These are phyloP conservation scores for Geoglossum cookeanum DNA, from an alignment of 2,329 filamentous ascomycete species.

Conservation along the genomic window DNA sequence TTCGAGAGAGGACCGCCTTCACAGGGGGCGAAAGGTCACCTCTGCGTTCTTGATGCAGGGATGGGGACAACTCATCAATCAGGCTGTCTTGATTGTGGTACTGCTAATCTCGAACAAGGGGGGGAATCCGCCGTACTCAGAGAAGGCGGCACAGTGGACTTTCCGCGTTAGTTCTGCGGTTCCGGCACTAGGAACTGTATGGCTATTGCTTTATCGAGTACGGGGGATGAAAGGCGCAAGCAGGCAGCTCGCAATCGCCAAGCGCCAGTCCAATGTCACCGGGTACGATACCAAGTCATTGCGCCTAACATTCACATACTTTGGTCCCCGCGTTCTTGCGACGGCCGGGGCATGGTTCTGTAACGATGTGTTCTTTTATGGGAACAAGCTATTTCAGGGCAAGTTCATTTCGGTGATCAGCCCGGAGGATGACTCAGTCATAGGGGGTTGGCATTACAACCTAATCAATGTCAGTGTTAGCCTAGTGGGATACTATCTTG, in stretches of 20 bases:
- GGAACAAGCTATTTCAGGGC: conserved; percentile 92
- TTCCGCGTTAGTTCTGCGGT: conserved; percentile 87
- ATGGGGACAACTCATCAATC: conserved; percentile 93
- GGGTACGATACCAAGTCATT: conserved; percentile 84
- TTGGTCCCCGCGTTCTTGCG: conserved; percentile 69
- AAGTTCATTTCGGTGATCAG: conserved; percentile 68
- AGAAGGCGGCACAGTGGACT: conserved; percentile 65
- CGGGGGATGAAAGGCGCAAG: conserved; percentile 86
- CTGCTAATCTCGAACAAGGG: conserved; percentile 68
- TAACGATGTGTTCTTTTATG: conserved; percentile 98
- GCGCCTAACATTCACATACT: conserved; percentile 58
- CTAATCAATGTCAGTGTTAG: conserved; percentile 78
- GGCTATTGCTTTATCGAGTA: conserved; percentile 89
- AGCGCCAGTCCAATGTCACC: conserved; percentile 72
- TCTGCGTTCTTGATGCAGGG: conserved; percentile 96
- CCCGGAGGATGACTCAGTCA: conserved; percentile 45
- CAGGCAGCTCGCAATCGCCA: conserved; percentile 62
- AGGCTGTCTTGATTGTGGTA: conserved; percentile 69
- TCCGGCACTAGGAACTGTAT: conserved; percentile 74
- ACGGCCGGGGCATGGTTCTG: conserved; percentile 84
- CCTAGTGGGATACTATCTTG: conserved; percentile 74
- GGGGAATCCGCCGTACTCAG: conserved; percentile 59
- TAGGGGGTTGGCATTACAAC: conserved; percentile 84
- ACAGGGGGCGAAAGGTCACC: conserved; percentile 89
- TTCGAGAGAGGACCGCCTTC: conserved; percentile 78